phyloP scores from a whole-genome alignment of 495 filamentous ascomycete species.

The Glonium stellatum region DNA sequence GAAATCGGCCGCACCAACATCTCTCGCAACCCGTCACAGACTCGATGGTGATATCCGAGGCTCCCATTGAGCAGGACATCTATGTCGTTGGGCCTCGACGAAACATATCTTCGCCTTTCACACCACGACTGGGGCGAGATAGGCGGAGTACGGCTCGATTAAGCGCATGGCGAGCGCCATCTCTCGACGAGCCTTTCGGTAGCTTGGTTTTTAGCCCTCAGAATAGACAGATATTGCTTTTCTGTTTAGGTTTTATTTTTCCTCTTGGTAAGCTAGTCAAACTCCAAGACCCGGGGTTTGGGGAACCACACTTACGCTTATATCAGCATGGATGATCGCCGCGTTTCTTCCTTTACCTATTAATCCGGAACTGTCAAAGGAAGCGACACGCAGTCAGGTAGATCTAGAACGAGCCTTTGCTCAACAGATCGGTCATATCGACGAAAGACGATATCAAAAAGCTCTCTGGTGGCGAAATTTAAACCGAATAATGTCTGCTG shows the following conservation, averaged over 20 bases:
- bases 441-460: constrained; percentile 56
- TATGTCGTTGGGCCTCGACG: constrained; percentile 20
- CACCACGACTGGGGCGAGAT: constrained; percentile 66
- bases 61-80: constrained; percentile 16
- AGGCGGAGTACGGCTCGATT: constrained; percentile 43
- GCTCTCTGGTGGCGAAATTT: constrained; percentile 89
- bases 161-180: constrained; percentile 55
- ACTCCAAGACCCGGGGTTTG: constrained; percentile 2
- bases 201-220: constrained; percentile 56
- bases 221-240: constrained; percentile 80
- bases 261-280: constrained; percentile 57
- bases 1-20: constrained; percentile 29
- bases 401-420: constrained; percentile 31
- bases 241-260: constrained; percentile 79
- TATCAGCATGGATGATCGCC: constrained; percentile 74
- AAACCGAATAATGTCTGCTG: constrained; percentile 76
- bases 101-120: constrained; percentile 45
- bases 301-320: constrained; percentile 3
- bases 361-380: constrained; percentile 12
- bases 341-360: constrained; percentile 71
- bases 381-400: constrained; percentile 21
- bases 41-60: constrained; percentile 16
- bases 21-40: constrained; percentile 12
- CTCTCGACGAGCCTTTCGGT: constrained; percentile 55
- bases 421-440: constrained; percentile 27